Conservation (phyloP, 768 basidiomycete species). For the Tulasnella sp. region DNA sequence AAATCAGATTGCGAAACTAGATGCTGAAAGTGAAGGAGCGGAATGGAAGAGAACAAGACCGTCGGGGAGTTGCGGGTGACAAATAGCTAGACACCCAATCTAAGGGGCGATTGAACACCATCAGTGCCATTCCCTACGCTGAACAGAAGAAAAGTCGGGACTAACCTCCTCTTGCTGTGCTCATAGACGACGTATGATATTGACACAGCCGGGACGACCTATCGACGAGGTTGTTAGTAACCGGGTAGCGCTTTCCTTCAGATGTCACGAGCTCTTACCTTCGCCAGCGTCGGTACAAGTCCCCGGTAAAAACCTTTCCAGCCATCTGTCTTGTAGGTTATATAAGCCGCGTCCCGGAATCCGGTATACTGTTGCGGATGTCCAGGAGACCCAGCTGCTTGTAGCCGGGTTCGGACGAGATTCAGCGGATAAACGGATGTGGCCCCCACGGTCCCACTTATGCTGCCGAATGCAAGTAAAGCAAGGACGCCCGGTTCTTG, state of each 20-base stretch:
- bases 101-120: background rate
- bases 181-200: constrained; percentile 97
- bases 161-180: constrained; percentile 68
- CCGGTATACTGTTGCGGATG: constrained; percentile 90
- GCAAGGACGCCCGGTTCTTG: constrained; percentile 89
- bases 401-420: constrained; percentile 87
- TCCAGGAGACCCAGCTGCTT: constrained; percentile 93
- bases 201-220: constrained; percentile 95
- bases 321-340: constrained; percentile 80
- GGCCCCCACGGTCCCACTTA: constrained; percentile 83
- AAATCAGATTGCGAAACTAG: background rate
- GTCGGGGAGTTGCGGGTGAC: background rate
- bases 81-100: background rate
- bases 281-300: constrained; percentile 85
- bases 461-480: constrained; percentile 82
- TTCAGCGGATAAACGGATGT: constrained; percentile 86
- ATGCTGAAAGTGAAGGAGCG: background rate
- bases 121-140: background rate
- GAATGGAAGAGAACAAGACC: background rate
- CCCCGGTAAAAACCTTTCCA: constrained; percentile 95
- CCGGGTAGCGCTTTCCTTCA: constrained; percentile 26
- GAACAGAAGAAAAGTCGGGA: background rate
- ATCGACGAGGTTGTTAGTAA: constrained; percentile 16
- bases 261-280: constrained; percentile 48
- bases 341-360: constrained; percentile 75